Base-by-base conservation (phyloP, 2,329 filamentous ascomycete genomes). In the Colletotrichum noveboracense region DNA sequence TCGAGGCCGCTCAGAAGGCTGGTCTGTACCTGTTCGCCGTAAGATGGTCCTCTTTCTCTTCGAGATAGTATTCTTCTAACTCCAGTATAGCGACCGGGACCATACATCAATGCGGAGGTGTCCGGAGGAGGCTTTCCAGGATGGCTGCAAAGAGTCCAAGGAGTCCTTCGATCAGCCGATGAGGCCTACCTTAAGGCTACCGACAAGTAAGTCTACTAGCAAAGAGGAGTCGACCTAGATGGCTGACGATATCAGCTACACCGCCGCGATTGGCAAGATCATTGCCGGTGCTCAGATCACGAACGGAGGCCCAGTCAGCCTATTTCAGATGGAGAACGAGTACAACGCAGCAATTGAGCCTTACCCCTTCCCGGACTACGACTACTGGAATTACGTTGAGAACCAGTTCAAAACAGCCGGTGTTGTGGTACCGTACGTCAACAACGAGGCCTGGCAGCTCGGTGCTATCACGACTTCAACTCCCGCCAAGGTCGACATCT, bases 271-370 rank as follows among this genome's bases (percentile, higher is more conserved):
- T 71, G 89, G 88, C 26, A 86, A 87, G 24, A 90, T 91, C 16
- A 91, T 95, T 78, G 92, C 93, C 3, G 89, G 90, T 70, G 91
- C 89, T 3, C 93, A 95, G 79, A 95, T 95, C 80, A 95, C 93
- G 1, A 93, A 95, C 77, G 94, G 93, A 3, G 94, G 94, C 0
- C 93, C 93, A 0, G 87, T 95, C 34, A 93, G 95, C 70, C 85
- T 95, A 3, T 87, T 93, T 28, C 94, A 95, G 81, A 92, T 92
- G 0, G 94, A 95, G 80, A 95, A 95, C 77, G 94, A 95, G 79
- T 95, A 82, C 71, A 78, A 76, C 9, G 83, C 83, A 12, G 84
- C 84, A 8, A 83, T 88, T 12, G 68, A 66, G 18, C 76, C 76
- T 3, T 77, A 78, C 30, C 80, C 82, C 7, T 93, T 92, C 79